phyloP scores from a whole-genome alignment of 192 early-diverging fungal species.

The Backusella psychrophila region DNA sequence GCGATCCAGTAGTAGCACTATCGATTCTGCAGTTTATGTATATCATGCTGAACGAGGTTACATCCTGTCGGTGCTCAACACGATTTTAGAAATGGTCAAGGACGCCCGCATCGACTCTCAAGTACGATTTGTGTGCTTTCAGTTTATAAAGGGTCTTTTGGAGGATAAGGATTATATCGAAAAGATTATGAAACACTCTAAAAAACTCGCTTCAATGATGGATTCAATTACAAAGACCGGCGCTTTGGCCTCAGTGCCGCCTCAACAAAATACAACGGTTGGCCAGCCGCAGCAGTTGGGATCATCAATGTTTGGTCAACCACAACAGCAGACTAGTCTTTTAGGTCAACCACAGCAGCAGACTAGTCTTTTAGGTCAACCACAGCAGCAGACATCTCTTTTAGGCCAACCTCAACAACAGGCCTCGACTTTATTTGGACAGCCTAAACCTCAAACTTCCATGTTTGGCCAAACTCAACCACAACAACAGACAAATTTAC shows the following conservation, averaged over 20 bases:
- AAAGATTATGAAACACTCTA: background rate
- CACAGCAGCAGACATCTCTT: background rate
- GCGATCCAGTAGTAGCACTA: conserved; percentile 29
- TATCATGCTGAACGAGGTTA: conserved; percentile 68
- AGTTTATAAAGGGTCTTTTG: conserved; percentile 1
- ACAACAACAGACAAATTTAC: background rate
- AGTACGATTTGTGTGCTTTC: conserved; percentile 1
- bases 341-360: too few relatives aligned
- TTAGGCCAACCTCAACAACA: background rate
- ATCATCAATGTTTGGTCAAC: background rate
- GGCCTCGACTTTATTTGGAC: background rate
- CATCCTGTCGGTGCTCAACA: conserved; percentile 49
- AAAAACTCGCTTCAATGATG: background rate
- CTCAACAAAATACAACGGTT: background rate
- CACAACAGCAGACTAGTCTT: too few relatives aligned
- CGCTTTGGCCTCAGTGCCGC: background rate
- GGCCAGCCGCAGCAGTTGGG: background rate
- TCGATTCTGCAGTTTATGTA: conserved; percentile 61
- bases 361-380: background rate
- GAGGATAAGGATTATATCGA: background rate
- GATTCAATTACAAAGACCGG: background rate
- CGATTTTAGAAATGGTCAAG: conserved; percentile 7
- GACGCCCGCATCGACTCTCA: background rate
- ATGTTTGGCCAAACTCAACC: background rate
- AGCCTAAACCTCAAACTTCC: background rate